Base-by-base conservation (phyloP, 1,139 yeast species). In the Geotrichum fermentans region DNA sequence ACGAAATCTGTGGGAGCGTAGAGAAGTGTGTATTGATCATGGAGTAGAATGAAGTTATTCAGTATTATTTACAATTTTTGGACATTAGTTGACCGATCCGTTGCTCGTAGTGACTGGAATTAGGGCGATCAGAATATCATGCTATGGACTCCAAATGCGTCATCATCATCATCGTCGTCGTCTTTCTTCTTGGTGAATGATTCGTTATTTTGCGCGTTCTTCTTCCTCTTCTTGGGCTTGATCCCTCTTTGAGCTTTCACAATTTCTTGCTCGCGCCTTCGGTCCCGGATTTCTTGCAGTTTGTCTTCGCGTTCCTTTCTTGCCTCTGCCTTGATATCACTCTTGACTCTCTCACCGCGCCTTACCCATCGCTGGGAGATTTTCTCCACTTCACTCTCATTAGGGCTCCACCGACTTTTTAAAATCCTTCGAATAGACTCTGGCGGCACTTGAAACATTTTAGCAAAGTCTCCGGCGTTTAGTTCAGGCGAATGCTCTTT, bases 381-480 rank as follows among this genome's bases (percentile, higher is more conserved):
- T 14, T 65, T 61, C 10, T 68, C 73, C 45, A 57, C 51, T 48
- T 76, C 80, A 43, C 80, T 83, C 3, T 70, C 73, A 1, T 70
- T 75, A 1, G 96, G 96, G 18, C 67, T 68, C 95, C 96, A 90
- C 34, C 74, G 78, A 5, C 95, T 81, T 61, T 78, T 81, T 54
- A 90, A 64, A 10, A 90, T 87, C 54, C 96, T 74, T 51, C 96
- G 70, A 1, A 89, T 77, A 0, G 94, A 87, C 57, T 89, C 95
- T 0, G 95, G 94, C 1, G 95, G 83, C 2, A 88, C 74, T 49
- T 75, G 71, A 65, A 83, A 89, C 61, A 77, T 75, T 33, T 74
- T 71, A 0, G 92, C 83, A 16, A 90, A 66, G 44, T 81, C 83
- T 1, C 73, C 69, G 0, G 83, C 75, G 8, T 75, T 76, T 51